Conservation (phyloP, 805 yeast species). For the Blastobotrys parvus region DNA sequence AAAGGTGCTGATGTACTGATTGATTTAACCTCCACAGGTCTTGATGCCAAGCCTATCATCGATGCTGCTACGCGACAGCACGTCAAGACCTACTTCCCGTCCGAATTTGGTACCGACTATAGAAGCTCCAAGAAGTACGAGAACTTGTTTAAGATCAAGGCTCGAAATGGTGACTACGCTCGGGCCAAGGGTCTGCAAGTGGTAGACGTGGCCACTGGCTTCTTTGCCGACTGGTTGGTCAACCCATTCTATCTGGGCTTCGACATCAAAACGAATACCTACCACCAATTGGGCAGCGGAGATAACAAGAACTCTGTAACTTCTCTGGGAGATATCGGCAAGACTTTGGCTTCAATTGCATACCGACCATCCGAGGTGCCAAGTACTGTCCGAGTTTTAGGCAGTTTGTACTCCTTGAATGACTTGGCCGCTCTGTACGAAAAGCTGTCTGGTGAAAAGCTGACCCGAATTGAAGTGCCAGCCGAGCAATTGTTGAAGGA, state of each 20-base stretch:
- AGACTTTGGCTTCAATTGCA: neutral
- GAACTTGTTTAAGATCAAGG: neutral
- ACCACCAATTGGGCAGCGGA: neutral
- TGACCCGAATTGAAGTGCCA: neutral
- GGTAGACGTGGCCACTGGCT: neutral
- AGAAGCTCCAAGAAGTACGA: neutral
- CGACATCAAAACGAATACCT: neutral
- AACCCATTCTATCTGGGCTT: conserved; percentile 1
- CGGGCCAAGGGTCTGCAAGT: conserved; percentile 2
- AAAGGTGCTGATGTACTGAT: conserved; percentile 43
- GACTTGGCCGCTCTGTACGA: conserved; percentile 5
- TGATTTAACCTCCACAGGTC: conserved; percentile 26
- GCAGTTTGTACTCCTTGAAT: neutral
- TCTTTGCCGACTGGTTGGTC: conserved; percentile 4
- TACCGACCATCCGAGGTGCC: neutral
- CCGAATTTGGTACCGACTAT: conserved; percentile 51
- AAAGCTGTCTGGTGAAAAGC: conserved; percentile 1
- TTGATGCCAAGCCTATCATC: conserved; percentile 20
- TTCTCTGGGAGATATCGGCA: neutral
- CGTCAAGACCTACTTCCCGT: conserved; percentile 47
- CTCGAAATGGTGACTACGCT: neutral
- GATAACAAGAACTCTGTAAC: neutral
- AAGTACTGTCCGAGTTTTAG: neutral
- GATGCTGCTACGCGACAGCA: conserved; percentile 35
- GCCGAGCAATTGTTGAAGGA: neutral